Percentiles rank a stretch among this genome's conserved stretches.
These are phyloP conservation scores for Hyaloscypha finlandica DNA, from an alignment of 495 filamentous ascomycete genomes.

Conservation along the genomic window DNA sequence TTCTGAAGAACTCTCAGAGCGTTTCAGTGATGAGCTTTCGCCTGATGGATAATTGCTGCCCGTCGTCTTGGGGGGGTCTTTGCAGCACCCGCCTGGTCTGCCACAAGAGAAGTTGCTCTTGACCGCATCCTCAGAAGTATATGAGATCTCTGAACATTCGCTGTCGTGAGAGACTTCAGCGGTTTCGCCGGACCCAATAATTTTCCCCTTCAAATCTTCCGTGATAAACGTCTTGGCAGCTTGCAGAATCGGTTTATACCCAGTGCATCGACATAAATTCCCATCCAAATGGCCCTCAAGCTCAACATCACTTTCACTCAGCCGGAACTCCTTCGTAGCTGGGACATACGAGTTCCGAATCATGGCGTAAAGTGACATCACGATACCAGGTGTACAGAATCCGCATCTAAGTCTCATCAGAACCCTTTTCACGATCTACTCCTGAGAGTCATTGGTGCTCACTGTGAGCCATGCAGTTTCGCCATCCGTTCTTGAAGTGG, in stretches of 20 bases:
- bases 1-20: slow-evolving; percentile 20
- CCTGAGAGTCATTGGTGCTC: slow-evolving; percentile 7
- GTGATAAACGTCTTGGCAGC: slow-evolving; percentile 52
- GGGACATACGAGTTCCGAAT: slow-evolving; percentile 42
- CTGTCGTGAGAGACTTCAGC: not conserved
- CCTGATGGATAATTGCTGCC: not conserved
- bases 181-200: slow-evolving; percentile 13
- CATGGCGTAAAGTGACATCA: slow-evolving; percentile 45
- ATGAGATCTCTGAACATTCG: slow-evolving; percentile 14
- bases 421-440: too few species aligned
- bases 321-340: slow-evolving; percentile 34
- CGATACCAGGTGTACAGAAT: slow-evolving; percentile 44
- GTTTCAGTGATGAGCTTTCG: not conserved
- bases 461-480: slow-evolving; percentile 44
- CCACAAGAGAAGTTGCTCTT: slow-evolving; percentile 34
- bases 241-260: slow-evolving; percentile 45
- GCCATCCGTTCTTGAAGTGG: slow-evolving; percentile 45
- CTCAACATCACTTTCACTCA: slow-evolving; percentile 39
- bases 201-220: slow-evolving; percentile 43
- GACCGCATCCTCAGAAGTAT: slow-evolving; percentile 20
- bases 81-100: slow-evolving; percentile 43
- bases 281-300: slow-evolving; percentile 43
- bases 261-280: slow-evolving; percentile 45
- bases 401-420: slow-evolving; percentile 19
- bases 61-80: slow-evolving; percentile 32